Conservation (phyloP, 345 rosid genomes). For the Aquilaria malaccensis region DNA sequence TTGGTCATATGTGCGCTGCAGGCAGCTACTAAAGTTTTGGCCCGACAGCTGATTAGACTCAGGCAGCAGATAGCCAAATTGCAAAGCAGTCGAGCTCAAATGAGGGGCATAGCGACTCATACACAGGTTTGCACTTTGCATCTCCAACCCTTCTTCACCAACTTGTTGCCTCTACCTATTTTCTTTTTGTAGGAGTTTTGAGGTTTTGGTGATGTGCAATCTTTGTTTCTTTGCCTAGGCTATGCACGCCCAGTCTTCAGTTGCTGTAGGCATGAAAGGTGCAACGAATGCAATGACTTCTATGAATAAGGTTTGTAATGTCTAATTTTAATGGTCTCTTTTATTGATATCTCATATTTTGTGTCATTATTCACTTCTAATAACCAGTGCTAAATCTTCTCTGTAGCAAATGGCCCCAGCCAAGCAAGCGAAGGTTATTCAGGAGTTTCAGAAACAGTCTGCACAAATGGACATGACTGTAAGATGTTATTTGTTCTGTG, state of each 20-base stretch:
- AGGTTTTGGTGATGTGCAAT: constrained; percentile 7
- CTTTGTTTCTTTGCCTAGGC: constrained; percentile 44
- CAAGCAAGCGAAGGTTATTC: constrained; percentile 69
- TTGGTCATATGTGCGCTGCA: constrained; percentile 22
- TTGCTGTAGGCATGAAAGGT: constrained; percentile 85
- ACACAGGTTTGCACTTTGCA: constrained; percentile 51
- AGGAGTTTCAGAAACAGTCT: constrained; percentile 90
- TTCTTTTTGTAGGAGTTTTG: background rate
- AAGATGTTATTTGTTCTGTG: constrained; percentile 5
- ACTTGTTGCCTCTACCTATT: background rate
- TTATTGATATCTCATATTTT: too few species aligned
- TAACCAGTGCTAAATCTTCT: constrained; percentile 8
- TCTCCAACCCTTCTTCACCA: background rate
- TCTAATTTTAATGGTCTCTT: background rate
- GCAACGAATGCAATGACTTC: constrained; percentile 89
- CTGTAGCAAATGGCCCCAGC: constrained; percentile 94
- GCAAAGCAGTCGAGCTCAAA: constrained; percentile 96
- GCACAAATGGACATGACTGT: constrained; percentile 96
- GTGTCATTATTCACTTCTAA: background rate
- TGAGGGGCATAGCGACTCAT: constrained; percentile 98
- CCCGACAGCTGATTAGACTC: constrained; percentile 77
- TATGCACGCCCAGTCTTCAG: constrained; percentile 90
- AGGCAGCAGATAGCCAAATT: constrained; percentile 89
- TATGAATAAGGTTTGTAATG: constrained; percentile 68
- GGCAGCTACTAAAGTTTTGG: constrained; percentile 85